Evolutionary conservation across 192 early-diverging fungal species (phyloP), one percentile per base, ranked within the genome.

Genomic region (Gorgonomyces haynaldii): DNA sequence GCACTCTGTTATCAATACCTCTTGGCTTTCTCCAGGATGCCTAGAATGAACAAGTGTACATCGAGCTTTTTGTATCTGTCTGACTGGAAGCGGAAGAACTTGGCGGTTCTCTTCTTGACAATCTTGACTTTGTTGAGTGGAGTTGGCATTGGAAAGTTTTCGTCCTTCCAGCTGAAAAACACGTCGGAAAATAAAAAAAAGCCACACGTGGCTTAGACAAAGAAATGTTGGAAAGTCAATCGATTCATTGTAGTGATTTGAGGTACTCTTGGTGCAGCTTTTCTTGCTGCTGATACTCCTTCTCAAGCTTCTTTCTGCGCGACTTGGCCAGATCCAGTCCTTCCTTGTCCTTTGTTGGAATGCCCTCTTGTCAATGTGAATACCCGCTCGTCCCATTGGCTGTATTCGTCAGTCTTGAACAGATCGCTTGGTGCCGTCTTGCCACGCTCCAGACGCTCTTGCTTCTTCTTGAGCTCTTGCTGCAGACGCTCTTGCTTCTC

Each of bases 1-100:
- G 92, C 53, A 94, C 91, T 50, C 86, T 78, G 79, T 84, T 89
- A 70, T 99, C 96, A 79, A 99, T 99, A 97, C 96, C 96, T 75
- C 85, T 88, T 61, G 96, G 96, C 72, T 96, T 92, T 77, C 96
- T 86, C 96, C 96, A 99, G 59, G 89, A 88, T 61, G 81, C 81
- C 85, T 90, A 74, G 41, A 38, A 19, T 19, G 26, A 24, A 49
- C 23, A 42, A 20, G 12, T 35, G 51, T 82, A 88, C 86, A 68
- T 79, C 79, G 54, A 98, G 83, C 58, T 85, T 82, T 81, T 82
- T 87, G 82, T 86, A 99, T 71, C 93, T 86, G 84, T 99, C 90
- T 63, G 86, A 93, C 69, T 99, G 96, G 68, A 89, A 84, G 67
- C 96, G 94, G 72, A 73, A 76, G 81, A 99, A 99, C 64, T 73